Evolutionary conservation across 129 eudicot genomes (phyloP), one percentile per base, ranked within the genome.

Genomic region (Silybum marianum): DNA sequence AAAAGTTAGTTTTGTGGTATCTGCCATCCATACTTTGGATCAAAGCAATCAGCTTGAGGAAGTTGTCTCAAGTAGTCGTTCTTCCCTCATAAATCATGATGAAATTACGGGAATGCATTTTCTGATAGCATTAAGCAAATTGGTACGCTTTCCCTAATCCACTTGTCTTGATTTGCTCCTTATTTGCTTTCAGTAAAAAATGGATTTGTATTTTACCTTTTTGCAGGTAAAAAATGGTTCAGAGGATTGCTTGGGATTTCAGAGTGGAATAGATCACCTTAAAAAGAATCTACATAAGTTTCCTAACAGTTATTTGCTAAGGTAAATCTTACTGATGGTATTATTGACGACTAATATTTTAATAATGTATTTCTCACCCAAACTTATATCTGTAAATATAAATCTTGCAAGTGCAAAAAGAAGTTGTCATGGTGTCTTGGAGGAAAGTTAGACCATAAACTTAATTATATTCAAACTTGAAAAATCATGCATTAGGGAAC

Each of bases 1-100:
- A 40, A 87, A 87, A 91, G 88, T 92, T 81, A 90, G 98, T 79
- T 91, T 90, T 84, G 90, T 92, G 48, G 87, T 91, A 80, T 92
- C 97, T 73, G 93, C 97, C 58, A 87, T 95, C 39, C 95, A 95
- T 80, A 88, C 90, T 72, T 81, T 95, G 75, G 97, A 91, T 88
- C 88, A 78, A 78, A 83, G 84, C 74, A 87, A 87, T 84, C 92
- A 88, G 85, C 98, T 95, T 26, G 95, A 91, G 76, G 69, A 90
- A 36, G 85, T 90, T 78, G 99, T 95, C 65, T 85, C 98, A 72
- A 89, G 91, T 74, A 92, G 97, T 73, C 93, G 95, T 30, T 73
- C 85, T 76, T 88, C 84, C 74, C 88, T 95, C 80, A 75, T 80
- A 82, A 89, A 87, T 76, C 86, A 67, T 44, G 95, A 89, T 74